These are phyloP conservation scores for Gracilaria domingensis DNA, from an alignment of 23 red algal species.

Conservation along the genomic window DNA sequence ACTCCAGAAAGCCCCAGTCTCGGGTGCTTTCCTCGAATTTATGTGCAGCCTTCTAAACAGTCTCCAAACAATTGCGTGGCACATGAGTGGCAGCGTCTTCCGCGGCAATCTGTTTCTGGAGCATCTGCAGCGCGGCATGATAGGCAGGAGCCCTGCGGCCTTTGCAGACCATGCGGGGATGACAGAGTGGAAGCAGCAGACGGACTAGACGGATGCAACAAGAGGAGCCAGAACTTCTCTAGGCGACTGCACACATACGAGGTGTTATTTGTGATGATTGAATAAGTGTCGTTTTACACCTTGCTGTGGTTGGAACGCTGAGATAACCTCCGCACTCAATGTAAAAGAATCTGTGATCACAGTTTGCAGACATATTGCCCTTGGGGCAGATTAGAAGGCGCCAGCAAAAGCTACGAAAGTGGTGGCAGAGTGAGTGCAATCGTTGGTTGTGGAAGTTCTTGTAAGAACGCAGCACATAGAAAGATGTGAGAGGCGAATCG, in stretches of 20 bases:
- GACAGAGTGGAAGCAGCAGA: constrained; percentile 10
- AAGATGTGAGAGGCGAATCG: constrained; percentile 23
- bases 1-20: constrained; percentile 99
- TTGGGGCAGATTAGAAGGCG: constrained; percentile 93
- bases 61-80: not conserved
- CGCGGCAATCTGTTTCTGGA: not conserved
- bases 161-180: not conserved
- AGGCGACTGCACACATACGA: constrained; percentile 46
- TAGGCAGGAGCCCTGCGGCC: not conserved
- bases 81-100: not conserved
- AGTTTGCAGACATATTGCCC: constrained; percentile 71
- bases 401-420: constrained; percentile 87
- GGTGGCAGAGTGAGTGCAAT: constrained; percentile 77
- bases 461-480: constrained; percentile 43
- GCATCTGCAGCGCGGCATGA: too few species aligned
- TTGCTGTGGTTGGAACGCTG: constrained; percentile 12
- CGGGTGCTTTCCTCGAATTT: constrained; percentile 78
- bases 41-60: constrained; percentile 78
- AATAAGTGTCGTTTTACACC: constrained; percentile 5
- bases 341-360: constrained; percentile 81
- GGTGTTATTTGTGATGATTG: constrained; percentile 4
- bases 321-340: constrained; percentile 90
- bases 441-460: constrained; percentile 41
- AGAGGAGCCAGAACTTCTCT: constrained; percentile 64
- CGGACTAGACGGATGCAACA: constrained; percentile 24